Conservation (phyloP, 2,329 filamentous ascomycete species). For the Alternaria novae-zelandiae region DNA sequence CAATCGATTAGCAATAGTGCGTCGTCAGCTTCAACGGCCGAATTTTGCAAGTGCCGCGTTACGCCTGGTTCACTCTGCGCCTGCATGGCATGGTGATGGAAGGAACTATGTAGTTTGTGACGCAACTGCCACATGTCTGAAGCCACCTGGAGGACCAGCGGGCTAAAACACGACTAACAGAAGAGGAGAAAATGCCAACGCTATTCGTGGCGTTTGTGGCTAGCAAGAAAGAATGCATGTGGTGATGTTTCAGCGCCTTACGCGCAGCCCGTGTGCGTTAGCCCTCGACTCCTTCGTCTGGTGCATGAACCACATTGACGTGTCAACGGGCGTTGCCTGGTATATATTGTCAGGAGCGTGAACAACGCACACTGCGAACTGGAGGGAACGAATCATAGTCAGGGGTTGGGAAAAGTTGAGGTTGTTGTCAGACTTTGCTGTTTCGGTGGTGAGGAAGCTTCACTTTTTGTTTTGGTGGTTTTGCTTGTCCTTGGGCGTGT, state of each 20-base stretch:
- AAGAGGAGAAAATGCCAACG: background rate
- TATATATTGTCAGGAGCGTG: background rate
- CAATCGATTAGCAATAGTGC: background rate
- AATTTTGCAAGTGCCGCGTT: background rate
- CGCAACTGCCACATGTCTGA: background rate
- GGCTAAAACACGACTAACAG: background rate
- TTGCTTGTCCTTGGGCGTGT: background rate
- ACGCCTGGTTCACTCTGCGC: background rate
- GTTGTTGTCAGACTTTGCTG: conserved; percentile 18
- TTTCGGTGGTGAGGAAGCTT: conserved; percentile 18
- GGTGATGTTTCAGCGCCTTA: conserved; percentile 8
- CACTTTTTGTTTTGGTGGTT: conserved; percentile 20
- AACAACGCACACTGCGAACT: conserved; percentile 32
- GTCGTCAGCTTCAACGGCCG: background rate
- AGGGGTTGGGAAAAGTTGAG: conserved; percentile 25
- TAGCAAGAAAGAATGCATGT: background rate
- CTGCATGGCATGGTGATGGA: background rate
- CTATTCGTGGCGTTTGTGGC: background rate
- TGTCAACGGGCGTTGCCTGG: conserved; percentile 27
- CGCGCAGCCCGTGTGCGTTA: conserved; percentile 1
- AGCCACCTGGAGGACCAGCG: background rate
- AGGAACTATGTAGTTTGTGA: background rate
- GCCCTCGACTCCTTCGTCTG: background rate
- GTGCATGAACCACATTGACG: conserved; percentile 45
- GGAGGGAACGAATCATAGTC: conserved; percentile 27